Evolutionary conservation across 1,139 yeast species (phyloP), one percentile per base, ranked within the genome.

Genomic region (Suhomyces taliae): DNA sequence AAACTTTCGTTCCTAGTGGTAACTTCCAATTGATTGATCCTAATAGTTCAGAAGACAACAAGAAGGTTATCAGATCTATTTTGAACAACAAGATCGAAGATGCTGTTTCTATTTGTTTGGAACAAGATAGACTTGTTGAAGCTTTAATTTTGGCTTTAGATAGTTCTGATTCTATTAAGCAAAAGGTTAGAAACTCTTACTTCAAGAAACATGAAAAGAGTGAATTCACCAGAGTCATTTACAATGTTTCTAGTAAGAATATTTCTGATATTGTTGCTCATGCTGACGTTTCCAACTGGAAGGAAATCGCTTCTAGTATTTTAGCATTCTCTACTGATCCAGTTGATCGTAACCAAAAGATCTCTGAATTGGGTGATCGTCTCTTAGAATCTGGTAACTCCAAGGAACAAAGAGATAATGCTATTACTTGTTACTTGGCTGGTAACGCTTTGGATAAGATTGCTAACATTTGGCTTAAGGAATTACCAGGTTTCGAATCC

Each of bases 401-500:
- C 3, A 51, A 56, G 27, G 67, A 65, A 12, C 66, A 70, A 46
- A 81, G 97, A 65, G 82, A 84, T 57, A 79, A 83, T 61, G 97
- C 99, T 2, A 72, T 91, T 45, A 65, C 82, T 36, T 84, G 95
- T 58, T 93, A 85, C 65, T 74, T 90, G 55, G 89, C 91, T 11
- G 97, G 97, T 36, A 80, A 84, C 41, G 83, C 93, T 14, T 74
- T 91, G 45, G 95, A 87, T 53, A 88, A 85, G 61, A 84, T 89
- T 44, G 82, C 96, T 3, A 67, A 75, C 15, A 80, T 95, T 53
- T 95, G 99, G 99, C 77, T 89, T 47, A 72, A 79, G 37, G 99
- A 93, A 64, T 71, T 90, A 53, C 76, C 82, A 24, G 72, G 66
- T 0, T 67, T 78, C 49, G 96, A 91, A 66, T 58, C 68, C 9